These are phyloP conservation scores for Zizania latifolia DNA, from an alignment of 176 grass and related monocot genomes.

Conservation along the genomic window DNA sequence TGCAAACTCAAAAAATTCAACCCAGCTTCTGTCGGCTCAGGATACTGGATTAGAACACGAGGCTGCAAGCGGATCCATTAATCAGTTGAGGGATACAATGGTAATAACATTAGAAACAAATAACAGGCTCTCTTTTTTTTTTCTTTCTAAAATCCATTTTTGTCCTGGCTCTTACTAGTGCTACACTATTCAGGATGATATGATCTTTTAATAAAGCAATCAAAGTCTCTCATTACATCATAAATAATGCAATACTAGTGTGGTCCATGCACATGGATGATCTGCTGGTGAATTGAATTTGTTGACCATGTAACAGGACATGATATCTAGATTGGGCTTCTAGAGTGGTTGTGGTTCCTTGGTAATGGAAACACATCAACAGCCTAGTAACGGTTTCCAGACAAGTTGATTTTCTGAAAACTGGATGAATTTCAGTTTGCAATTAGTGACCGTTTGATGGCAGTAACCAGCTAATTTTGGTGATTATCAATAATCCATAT, in stretches of 20 bases:
- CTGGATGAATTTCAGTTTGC: not conserved
- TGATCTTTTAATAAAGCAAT: not conserved
- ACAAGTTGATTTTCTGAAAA: not conserved
- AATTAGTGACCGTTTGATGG: not conserved
- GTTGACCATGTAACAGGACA: not conserved
- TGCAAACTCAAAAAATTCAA: conserved; percentile 40
- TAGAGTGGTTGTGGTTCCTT: not conserved
- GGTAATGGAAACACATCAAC: not conserved
- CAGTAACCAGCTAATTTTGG: not conserved
- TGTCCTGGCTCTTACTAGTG: not conserved
- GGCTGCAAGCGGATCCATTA: conserved; percentile 40
- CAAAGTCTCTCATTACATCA: not conserved
- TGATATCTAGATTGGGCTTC: not conserved
- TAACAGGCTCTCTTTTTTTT: not conserved
- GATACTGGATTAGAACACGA: conserved; percentile 54
- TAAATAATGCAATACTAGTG: not conserved
- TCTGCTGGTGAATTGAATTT: not conserved
- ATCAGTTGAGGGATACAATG: not conserved
- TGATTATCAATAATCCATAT: not conserved
- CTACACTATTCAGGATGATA: not conserved
- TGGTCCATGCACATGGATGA: not conserved
- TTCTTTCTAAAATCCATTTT: not conserved
- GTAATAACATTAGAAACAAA: not conserved
- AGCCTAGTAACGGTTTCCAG: not conserved
- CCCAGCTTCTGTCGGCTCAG: conserved; percentile 54